These are phyloP conservation scores for Euphorbia lathyris DNA, from an alignment of 345 rosid genomes.

Conservation along the genomic window DNA sequence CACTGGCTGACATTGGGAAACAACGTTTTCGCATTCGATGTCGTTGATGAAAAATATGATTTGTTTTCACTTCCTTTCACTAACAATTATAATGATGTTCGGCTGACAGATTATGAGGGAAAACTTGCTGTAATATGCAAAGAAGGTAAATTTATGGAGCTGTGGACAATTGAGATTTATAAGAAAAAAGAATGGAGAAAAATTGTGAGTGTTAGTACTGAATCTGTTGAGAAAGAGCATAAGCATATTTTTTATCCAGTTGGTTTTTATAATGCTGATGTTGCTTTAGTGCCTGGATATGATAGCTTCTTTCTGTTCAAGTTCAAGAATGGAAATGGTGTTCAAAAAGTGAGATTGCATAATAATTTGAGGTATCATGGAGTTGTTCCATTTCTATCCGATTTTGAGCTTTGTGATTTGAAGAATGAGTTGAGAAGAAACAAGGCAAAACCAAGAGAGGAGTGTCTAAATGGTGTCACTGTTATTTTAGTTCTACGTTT, in stretches of 20 bases:
- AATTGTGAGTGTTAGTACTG: not conserved
- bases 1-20: no score
- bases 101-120: not conserved
- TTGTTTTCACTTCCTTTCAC: constrained; percentile 2
- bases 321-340: not conserved
- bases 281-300: not conserved
- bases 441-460: no score
- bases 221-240: no score
- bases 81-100: not conserved
- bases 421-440: not conserved
- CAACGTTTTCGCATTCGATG: no score
- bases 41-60: not conserved
- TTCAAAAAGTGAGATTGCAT: not conserved
- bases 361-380: not conserved
- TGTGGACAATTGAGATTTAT: constrained; percentile 5
- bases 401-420: not conserved
- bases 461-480: no score
- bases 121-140: not conserved
- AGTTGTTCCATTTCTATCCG: constrained; percentile 1
- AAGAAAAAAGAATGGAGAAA: not conserved
- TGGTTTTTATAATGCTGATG: no score
- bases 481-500: not conserved
- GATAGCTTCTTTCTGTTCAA: not conserved
- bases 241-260: no score
- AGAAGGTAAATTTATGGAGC: not conserved